Evolutionary conservation across 257 asterid genomes (phyloP).

Genomic region (Mitragyna speciosa): DNA sequence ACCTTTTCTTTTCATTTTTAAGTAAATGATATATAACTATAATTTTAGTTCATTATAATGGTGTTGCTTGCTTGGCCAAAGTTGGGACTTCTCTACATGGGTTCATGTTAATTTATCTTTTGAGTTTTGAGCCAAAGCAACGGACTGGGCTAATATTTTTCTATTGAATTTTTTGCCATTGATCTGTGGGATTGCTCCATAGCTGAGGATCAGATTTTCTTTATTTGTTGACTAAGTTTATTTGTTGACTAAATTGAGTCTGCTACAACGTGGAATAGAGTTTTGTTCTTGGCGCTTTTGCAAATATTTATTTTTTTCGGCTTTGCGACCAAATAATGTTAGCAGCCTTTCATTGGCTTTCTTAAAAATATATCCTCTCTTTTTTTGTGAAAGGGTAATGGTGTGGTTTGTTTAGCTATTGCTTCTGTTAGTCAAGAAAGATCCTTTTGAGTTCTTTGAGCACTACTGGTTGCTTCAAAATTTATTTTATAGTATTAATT

Average conservation of each 20-base stretch:
- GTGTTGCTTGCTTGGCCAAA: constrained; percentile 1
- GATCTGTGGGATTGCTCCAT: constrained; percentile 17
- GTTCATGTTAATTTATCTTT: neutral
- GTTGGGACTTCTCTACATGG: constrained; percentile 12
- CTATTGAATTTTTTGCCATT: constrained; percentile 11
- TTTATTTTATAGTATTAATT: too few species aligned
- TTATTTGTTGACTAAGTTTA: neutral
- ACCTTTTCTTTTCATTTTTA: neutral
- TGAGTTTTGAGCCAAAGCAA: neutral
- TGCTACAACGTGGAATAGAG: neutral
- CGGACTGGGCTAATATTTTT: neutral
- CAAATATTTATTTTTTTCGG: neutral
- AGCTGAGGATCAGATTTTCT: neutral
- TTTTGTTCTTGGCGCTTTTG: neutral
- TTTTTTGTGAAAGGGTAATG: neutral
- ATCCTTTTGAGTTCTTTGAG: too few species aligned
- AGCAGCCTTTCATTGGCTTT: neutral
- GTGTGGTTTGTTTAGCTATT: neutral
- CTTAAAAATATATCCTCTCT: neutral
- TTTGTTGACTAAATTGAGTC: too few species aligned
- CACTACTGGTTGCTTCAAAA: too few species aligned
- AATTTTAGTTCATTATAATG: constrained; percentile 1
- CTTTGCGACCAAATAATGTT: neutral
- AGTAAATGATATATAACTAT: neutral
- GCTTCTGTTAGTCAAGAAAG: neutral